phyloP scores from a whole-genome alignment of 2,329 filamentous ascomycete species.

The Didymella pomorum region DNA sequence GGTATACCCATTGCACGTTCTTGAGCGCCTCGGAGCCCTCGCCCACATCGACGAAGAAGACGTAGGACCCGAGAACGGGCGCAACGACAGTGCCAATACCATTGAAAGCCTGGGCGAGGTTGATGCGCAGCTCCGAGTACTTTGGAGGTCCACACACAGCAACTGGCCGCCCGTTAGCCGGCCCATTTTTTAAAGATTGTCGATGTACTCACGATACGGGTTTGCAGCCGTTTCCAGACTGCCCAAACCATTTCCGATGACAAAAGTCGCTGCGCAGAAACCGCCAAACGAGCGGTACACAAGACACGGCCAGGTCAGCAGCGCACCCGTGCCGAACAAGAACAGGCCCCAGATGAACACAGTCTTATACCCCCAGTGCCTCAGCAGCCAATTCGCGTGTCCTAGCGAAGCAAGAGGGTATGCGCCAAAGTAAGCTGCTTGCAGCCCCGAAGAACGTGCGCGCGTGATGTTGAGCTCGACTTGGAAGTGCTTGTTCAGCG shows the following conservation, averaged over 20 bases:
- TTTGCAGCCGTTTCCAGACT: slow-evolving; percentile 68
- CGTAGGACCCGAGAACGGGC: slow-evolving; percentile 66
- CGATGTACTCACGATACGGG: slow-evolving; percentile 45
- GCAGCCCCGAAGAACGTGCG: slow-evolving; percentile 56
- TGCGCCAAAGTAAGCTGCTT: slow-evolving; percentile 60
- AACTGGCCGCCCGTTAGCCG: slow-evolving; percentile 33
- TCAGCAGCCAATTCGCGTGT: slow-evolving; percentile 58
- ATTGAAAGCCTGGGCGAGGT: slow-evolving; percentile 66
- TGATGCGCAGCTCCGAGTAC: slow-evolving; percentile 66
- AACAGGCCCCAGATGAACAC: slow-evolving; percentile 62
- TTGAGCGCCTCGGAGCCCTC: slow-evolving; percentile 59
- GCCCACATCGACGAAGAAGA: slow-evolving; percentile 67
- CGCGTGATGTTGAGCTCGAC: slow-evolving; percentile 54
- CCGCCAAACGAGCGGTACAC: slow-evolving; percentile 65
- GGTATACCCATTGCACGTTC: slow-evolving; percentile 71
- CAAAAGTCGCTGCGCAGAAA: slow-evolving; percentile 67
- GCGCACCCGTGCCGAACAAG: slow-evolving; percentile 64
- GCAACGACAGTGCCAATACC: slow-evolving; percentile 66
- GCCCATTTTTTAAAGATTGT: background rate
- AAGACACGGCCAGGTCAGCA: slow-evolving; percentile 67
- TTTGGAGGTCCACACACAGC: slow-evolving; percentile 65
- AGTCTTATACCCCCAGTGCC: slow-evolving; percentile 59
- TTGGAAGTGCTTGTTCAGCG: slow-evolving; percentile 60
- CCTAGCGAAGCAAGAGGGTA: slow-evolving; percentile 59
- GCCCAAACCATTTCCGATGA: slow-evolving; percentile 61